Conservation (phyloP, 2,329 filamentous ascomycete species). For the Chrysoporthe cubensis region DNA sequence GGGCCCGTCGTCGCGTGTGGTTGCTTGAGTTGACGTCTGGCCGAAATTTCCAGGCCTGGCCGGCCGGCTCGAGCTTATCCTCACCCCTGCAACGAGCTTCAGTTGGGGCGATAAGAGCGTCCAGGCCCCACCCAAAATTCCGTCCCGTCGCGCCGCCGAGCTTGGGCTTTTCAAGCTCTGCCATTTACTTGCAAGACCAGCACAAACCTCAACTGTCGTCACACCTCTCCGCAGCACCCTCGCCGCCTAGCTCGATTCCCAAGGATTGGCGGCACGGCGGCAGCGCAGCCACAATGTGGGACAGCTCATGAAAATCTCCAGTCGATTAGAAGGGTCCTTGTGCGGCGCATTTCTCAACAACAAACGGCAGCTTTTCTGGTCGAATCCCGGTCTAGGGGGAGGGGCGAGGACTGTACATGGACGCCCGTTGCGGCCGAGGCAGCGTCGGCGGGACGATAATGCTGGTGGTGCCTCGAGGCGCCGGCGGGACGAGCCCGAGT, state of each 20-base stretch:
- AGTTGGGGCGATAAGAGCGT: slow-evolving; percentile 17
- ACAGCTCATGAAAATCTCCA: slow-evolving; percentile 63
- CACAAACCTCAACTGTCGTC: not conserved
- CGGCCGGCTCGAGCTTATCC: slow-evolving; percentile 48
- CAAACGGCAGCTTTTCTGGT: slow-evolving; percentile 39
- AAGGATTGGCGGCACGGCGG: slow-evolving; percentile 36
- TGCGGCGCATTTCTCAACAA: slow-evolving; percentile 58
- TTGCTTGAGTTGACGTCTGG: slow-evolving; percentile 38
- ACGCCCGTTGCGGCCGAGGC: slow-evolving; percentile 20
- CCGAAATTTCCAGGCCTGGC: slow-evolving; percentile 38
- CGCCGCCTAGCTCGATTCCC: slow-evolving; percentile 21
- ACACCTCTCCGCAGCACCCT: slow-evolving; percentile 11
- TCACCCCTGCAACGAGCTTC: slow-evolving; percentile 14
- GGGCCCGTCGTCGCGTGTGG: slow-evolving; percentile 33
- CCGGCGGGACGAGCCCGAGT: slow-evolving; percentile 17
- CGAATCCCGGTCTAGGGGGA: slow-evolving; percentile 4
- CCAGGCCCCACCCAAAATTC: slow-evolving; percentile 17
- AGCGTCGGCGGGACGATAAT: slow-evolving; percentile 17
- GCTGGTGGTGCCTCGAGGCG: slow-evolving; percentile 4
- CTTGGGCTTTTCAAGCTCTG: slow-evolving; percentile 18
- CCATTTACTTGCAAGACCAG: not conserved
- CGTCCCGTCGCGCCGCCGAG: slow-evolving; percentile 9
- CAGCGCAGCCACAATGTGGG: slow-evolving; percentile 50
- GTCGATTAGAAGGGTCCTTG: slow-evolving; percentile 63
- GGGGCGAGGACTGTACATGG: slow-evolving; percentile 21